Percentiles rank a stretch among this genome's conserved stretches.
Evolutionary conservation across 1,284 basidiomycete species (phyloP).

Genomic region (Rhodotorula sp.): DNA sequence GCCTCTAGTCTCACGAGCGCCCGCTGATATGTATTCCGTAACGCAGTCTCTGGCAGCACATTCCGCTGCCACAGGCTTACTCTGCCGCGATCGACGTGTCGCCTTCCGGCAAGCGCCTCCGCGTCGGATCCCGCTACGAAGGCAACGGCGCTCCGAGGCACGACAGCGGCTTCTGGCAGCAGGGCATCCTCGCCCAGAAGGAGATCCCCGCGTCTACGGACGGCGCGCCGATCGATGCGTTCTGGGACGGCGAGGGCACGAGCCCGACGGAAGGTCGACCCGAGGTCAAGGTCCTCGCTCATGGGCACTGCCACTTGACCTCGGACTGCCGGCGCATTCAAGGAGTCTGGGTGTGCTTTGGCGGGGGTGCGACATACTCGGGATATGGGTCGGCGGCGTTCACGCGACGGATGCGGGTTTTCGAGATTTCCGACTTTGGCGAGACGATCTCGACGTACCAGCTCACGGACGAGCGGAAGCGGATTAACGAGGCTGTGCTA

Average conservation of each 20-base stretch:
- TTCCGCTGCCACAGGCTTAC: slow-evolving; percentile 68
- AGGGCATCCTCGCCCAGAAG: slow-evolving; percentile 67
- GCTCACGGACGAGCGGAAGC: slow-evolving; percentile 68
- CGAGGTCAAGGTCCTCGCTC: slow-evolving; percentile 62
- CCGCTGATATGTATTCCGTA: not conserved
- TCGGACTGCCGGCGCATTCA: slow-evolving; percentile 73
- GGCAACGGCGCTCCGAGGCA: slow-evolving; percentile 62
- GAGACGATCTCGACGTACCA: slow-evolving; percentile 88
- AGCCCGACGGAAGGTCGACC: slow-evolving; percentile 46
- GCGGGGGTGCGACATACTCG: slow-evolving; percentile 81
- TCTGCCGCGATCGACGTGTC: slow-evolving; percentile 35
- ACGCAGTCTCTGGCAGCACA: slow-evolving; percentile 80
- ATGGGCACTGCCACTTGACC: slow-evolving; percentile 60
- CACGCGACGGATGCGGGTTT: slow-evolving; percentile 83
- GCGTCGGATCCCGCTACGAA: slow-evolving; percentile 57
- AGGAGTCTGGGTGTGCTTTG: slow-evolving; percentile 91
- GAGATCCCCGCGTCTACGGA: slow-evolving; percentile 36
- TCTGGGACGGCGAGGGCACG: slow-evolving; percentile 46
- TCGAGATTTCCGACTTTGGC: slow-evolving; percentile 78
- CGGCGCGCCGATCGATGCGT: slow-evolving; percentile 56
- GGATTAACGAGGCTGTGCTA: slow-evolving; percentile 58
- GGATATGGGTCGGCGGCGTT: slow-evolving; percentile 80
- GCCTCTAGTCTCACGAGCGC: no score
- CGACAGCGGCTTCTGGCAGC: slow-evolving; percentile 75
- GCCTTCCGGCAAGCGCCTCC: slow-evolving; percentile 16